Evolutionary conservation across 768 basidiomycete species (phyloP).

Genomic region (Hypholoma sublateritium): DNA sequence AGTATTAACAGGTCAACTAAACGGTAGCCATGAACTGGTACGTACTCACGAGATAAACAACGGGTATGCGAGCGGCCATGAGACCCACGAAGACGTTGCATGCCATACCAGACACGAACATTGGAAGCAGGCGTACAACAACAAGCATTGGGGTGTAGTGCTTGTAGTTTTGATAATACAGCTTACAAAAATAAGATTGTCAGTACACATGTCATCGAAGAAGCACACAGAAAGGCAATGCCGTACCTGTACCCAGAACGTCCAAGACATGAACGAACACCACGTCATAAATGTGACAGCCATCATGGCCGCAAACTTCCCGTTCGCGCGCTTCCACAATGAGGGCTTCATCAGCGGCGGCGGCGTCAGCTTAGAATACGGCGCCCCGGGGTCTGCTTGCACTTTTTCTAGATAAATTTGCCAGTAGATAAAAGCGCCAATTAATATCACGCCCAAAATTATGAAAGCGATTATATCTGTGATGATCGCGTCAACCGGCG

Average conservation of each 20-base stretch:
- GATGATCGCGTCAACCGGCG: background rate
- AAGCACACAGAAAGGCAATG: no score
- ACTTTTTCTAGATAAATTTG: conserved; percentile 56
- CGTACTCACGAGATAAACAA: conserved; percentile 60
- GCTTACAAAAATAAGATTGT: conserved; percentile 15
- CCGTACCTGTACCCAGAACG: conserved; percentile 30
- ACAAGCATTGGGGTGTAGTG: conserved; percentile 53
- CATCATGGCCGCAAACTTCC: conserved; percentile 62
- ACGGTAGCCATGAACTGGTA: background rate
- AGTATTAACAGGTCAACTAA: background rate
- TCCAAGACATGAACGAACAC: conserved; percentile 56
- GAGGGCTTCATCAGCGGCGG: conserved; percentile 67
- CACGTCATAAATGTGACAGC: conserved; percentile 66
- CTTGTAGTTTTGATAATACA: conserved; percentile 72
- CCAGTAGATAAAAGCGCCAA: conserved; percentile 63
- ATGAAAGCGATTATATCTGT: conserved; percentile 72
- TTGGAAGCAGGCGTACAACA: conserved; percentile 69
- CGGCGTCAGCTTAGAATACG: conserved; percentile 33
- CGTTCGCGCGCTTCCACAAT: conserved; percentile 62
- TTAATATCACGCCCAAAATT: conserved; percentile 55
- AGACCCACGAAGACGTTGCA: conserved; percentile 68
- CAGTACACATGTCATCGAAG: no score
- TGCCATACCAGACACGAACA: conserved; percentile 62
- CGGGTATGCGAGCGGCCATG: conserved; percentile 51
- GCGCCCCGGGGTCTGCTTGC: background rate